Base-by-base conservation (phyloP, 148 eudicot genomes). In the Rhododendron mucronatum region DNA sequence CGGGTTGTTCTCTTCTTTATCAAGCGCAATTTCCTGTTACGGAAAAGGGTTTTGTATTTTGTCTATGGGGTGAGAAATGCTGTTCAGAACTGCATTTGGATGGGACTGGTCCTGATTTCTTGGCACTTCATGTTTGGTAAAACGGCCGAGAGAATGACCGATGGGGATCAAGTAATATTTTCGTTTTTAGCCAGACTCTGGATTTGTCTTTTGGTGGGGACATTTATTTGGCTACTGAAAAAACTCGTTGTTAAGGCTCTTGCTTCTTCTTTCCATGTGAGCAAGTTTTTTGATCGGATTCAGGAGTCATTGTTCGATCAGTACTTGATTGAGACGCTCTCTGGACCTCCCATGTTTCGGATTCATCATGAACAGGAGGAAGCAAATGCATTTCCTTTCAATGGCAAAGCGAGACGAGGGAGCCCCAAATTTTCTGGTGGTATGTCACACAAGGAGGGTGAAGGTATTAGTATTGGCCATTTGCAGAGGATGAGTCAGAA, bases 401-500 rank as follows among this genome's bases (percentile, higher is more conserved):
- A 85, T 67, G 92, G 87, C 57, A 89, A 82, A 88, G 20, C 51
- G 13, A 88, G 77, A 20, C 93, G 95, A 69, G 92, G 76, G 84
- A 85, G 93, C 76, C 90, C 94, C 2, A 88, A 87, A 63, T 88
- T 91, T 84, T 83, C 88, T 1, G 88, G 82, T 84, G 51, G 85
- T 26, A 37, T 80, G 11, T 84, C 90, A 14, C 73, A 55, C 74
- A 88, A 45, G 45, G 67, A 80, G 28, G 87, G 81, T 63, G 88
- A 85, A 75, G 92, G 91, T 59, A 91, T 93, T 20, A 84, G 87
- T 39, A 88, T 93, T 1, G 95, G 88, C 45, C 90, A 89, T 21
- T 74, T 93, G 82, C 91, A 93, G 35, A 80, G 91, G 79, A 30
- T 90, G 87, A 93, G 88, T 79, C 93, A 90, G 84, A 92, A 90